Evolutionary conservation across 805 yeast species (phyloP).

Genomic region (Allodekkera sacchari): DNA sequence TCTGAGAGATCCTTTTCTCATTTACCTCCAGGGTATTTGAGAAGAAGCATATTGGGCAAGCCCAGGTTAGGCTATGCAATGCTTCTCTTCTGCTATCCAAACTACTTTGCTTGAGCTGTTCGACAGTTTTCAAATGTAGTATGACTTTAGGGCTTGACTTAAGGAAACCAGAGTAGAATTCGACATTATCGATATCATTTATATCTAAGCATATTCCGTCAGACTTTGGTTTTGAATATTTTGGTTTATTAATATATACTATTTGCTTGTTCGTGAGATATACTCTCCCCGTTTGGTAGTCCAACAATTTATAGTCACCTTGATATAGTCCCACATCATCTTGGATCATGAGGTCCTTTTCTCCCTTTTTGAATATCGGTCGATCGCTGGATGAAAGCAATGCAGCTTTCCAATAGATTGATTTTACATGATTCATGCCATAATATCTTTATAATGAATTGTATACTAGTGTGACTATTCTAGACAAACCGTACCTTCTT

Average conservation of each 20-base stretch:
- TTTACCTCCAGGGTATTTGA: conserved; percentile 38
- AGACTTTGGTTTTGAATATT: not conserved
- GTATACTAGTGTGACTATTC: too few species aligned
- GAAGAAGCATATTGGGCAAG: conserved; percentile 83
- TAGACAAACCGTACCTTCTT: too few species aligned
- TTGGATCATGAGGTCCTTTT: conserved; percentile 44
- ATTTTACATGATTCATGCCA: not conserved
- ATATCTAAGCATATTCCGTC: conserved; percentile 11
- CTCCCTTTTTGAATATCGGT: conserved; percentile 24
- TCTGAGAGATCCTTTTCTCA: conserved; percentile 2
- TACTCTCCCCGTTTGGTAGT: conserved; percentile 66
- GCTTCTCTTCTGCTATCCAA: not conserved
- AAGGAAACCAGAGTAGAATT: conserved; percentile 46
- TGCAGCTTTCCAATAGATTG: conserved; percentile 16
- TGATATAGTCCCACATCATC: conserved; percentile 68
- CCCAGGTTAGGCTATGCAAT: conserved; percentile 45
- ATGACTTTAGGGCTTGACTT: conserved; percentile 74
- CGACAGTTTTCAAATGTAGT: conserved; percentile 10
- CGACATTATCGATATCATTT: conserved; percentile 12
- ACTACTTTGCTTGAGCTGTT: not conserved
- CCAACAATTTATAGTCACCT: conserved; percentile 54
- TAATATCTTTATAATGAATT: not conserved
- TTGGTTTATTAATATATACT: conserved; percentile 47
- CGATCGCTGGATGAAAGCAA: conserved; percentile 24
- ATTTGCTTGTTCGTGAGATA: conserved; percentile 70